Base-by-base conservation (phyloP, 805 yeast genomes). In the Pichia manshurica region DNA sequence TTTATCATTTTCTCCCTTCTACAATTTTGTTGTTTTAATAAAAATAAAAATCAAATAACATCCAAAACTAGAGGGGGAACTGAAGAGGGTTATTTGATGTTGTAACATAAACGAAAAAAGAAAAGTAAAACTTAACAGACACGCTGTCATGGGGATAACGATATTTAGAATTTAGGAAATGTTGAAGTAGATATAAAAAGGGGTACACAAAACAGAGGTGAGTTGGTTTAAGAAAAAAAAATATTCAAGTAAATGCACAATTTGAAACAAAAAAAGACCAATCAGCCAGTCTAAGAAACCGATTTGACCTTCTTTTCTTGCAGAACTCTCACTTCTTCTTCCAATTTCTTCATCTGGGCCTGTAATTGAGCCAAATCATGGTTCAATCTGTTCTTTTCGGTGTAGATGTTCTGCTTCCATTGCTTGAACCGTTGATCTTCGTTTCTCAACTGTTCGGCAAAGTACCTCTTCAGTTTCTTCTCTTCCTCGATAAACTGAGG, bases 371-470 rank as follows among this genome's bases (percentile, higher is more conserved):
- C 96, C 60, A 93, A 77, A 68, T 93, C 99, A 67, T 84, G 85
- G 70, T 93, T 93, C 64, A 93, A 77, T 66, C 96, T 80, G 68
- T 89, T 87, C 71, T 96, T 85, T 72, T 93, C 97, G 58, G 87
- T 88, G 56, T 89, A 93, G 58, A 93, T 87, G 64, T 93, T 91
- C 59, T 89, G 87, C 71, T 90, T 97, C 99, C 99, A 93, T 73
- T 91, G 96, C 74, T 95, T 87, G 69, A 93, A 93, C 64, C 99
- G 79, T 61, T 88, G 95, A 63, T 93, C 99, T 71, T 93, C 99
- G 42, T 86, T 86, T 71, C 91, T 90, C 51, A 93, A 87, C 72
- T 93, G 97, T 67, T 90, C 97, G 9, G 98, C 91, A 70, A 93
- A 93, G 67, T 86, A 86, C 70, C 86, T 84, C 77, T 93, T 88